Percentiles rank a stretch among this genome's conserved stretches.
These are phyloP conservation scores for Mycena vitilis DNA, from an alignment of 768 basidiomycete species.

Conservation along the genomic window DNA sequence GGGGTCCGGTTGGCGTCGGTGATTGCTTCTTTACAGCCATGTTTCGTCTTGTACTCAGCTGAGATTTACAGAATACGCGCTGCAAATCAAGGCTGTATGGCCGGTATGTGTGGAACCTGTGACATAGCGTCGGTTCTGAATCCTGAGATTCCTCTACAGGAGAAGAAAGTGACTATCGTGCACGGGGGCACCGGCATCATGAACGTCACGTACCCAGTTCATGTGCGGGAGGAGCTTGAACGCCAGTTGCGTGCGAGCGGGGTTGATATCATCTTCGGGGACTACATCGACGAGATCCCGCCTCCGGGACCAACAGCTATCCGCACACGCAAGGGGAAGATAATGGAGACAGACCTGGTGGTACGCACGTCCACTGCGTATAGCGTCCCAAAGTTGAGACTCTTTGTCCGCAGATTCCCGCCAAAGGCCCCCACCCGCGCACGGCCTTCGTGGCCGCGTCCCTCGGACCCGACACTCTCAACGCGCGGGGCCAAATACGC, in stretches of 20 bases:
- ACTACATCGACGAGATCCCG: slow-evolving; percentile 61
- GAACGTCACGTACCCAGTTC: slow-evolving; percentile 64
- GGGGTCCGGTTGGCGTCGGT: slow-evolving; percentile 56
- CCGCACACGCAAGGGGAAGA: slow-evolving; percentile 62
- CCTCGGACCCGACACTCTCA: slow-evolving; percentile 49
- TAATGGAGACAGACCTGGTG: slow-evolving; percentile 65
- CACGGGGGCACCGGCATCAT: slow-evolving; percentile 64
- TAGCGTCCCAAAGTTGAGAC: no score
- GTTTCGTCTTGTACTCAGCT: not conserved
- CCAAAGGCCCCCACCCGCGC: slow-evolving; percentile 57
- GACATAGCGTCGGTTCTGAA: no score
- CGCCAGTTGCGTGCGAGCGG: slow-evolving; percentile 55
- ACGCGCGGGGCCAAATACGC: slow-evolving; percentile 51
- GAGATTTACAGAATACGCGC: slow-evolving; percentile 52
- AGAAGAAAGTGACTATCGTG: slow-evolving; percentile 68
- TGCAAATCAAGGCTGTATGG: slow-evolving; percentile 54
- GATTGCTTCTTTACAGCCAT: not conserved
- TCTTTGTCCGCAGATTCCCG: slow-evolving; percentile 43
- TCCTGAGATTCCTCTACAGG: slow-evolving; percentile 35
- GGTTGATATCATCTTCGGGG: slow-evolving; percentile 63
- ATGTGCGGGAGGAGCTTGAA: slow-evolving; percentile 62
- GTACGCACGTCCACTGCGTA: slow-evolving; percentile 49
- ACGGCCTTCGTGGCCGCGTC: slow-evolving; percentile 61
- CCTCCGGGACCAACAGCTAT: slow-evolving; percentile 51
- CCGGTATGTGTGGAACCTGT: slow-evolving; percentile 44